Percentiles rank a stretch among this genome's conserved stretches.
Conservation (phyloP, 768 basidiomycete species). For the Lentinula boryana region DNA sequence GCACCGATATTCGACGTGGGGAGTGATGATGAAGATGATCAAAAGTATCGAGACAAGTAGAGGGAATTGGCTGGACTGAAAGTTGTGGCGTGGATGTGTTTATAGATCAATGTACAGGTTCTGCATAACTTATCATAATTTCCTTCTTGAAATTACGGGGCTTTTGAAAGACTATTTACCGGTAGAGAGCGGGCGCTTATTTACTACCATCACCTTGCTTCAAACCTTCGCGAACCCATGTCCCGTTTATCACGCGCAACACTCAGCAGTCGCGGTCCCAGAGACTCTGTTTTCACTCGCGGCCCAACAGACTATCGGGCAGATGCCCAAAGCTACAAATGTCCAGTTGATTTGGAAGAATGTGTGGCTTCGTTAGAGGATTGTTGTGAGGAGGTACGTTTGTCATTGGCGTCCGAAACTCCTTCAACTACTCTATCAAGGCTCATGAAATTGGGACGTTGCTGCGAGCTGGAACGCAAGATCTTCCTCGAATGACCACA, state of each 20-base stretch:
- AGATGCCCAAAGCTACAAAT: slow-evolving; percentile 51
- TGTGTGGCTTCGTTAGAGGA: slow-evolving; percentile 77
- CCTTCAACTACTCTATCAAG: slow-evolving; percentile 24
- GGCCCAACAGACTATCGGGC: slow-evolving; percentile 54
- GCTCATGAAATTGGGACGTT: slow-evolving; percentile 64
- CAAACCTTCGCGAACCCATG: slow-evolving; percentile 22
- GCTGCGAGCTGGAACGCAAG: slow-evolving; percentile 63
- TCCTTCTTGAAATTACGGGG: no score
- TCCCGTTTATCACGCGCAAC: slow-evolving; percentile 46
- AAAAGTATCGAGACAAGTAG: slow-evolving; percentile 16
- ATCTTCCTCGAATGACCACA: slow-evolving; percentile 65
- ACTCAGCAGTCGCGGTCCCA: slow-evolving; percentile 31
- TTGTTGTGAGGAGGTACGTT: slow-evolving; percentile 61
- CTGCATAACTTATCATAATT: background rate
- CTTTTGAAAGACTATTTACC: no score
- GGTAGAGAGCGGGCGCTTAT: background rate
- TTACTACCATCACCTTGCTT: background rate
- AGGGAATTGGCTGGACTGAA: background rate
- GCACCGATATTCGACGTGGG: slow-evolving; percentile 46
- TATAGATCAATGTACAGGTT: background rate
- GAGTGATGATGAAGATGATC: slow-evolving; percentile 45
- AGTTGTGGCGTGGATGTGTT: background rate
- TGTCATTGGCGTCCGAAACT: background rate
- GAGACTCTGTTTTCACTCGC: slow-evolving; percentile 71
- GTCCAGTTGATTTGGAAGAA: slow-evolving; percentile 67